A percentile compares a stretch with the other conserved stretches of the same genome.
Conservation (phyloP, 306 rosid species). For the Lathyrus aphaca region DNA sequence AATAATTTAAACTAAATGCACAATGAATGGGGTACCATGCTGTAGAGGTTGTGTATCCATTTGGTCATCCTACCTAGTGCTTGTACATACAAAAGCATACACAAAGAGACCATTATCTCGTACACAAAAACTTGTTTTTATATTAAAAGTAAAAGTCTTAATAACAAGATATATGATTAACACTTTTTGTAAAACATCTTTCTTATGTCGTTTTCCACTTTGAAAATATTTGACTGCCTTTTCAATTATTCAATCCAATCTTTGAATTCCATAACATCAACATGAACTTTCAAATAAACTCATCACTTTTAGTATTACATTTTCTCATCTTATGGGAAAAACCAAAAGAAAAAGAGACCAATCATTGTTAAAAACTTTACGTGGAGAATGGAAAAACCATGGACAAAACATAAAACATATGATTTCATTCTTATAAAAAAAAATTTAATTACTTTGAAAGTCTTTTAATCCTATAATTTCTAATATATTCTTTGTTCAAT, state of each 20-base stretch:
- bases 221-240: neutral
- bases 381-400: neutral
- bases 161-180: conserved; percentile 9
- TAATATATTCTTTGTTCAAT: too few species aligned
- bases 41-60: conserved; percentile 40
- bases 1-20: neutral
- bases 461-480: too few species aligned
- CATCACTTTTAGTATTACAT: conserved; percentile 14
- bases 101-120: conserved; percentile 25
- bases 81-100: conserved; percentile 40
- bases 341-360: neutral
- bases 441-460: too few species aligned
- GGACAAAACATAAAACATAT: too few species aligned
- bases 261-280: conserved; percentile 11
- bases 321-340: conserved; percentile 11
- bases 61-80: conserved; percentile 41
- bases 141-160: conserved; percentile 23
- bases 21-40: conserved; percentile 53
- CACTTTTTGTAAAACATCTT: conserved; percentile 34
- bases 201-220: conserved; percentile 37
- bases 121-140: conserved; percentile 16
- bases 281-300: conserved; percentile 6
- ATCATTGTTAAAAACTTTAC: conserved; percentile 8
- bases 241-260: conserved; percentile 37
- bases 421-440: too few species aligned